Conservation (phyloP, 192 early-diverging fungal genomes). For the Pilaira anomala region DNA sequence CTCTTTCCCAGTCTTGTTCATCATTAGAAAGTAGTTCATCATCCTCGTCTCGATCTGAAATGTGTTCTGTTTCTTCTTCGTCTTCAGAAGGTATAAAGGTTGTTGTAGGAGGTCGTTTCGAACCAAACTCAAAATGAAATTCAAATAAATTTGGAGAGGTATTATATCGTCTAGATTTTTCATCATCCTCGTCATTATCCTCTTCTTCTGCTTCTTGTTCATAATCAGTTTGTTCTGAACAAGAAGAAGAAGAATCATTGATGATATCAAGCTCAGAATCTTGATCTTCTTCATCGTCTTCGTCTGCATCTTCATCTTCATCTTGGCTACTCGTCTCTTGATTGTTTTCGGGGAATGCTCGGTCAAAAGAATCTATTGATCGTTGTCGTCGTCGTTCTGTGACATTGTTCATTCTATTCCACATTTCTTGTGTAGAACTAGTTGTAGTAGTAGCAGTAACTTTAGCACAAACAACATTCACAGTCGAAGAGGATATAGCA, state of each 20-base stretch:
- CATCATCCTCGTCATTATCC: no score
- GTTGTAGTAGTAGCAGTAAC: not conserved
- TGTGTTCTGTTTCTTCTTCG: no score
- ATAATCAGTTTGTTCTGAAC: not conserved
- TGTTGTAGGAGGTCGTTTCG: conserved; percentile 7
- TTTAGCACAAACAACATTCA: not conserved
- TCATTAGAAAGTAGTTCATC: not conserved
- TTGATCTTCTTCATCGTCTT: not conserved
- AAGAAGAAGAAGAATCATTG: not conserved
- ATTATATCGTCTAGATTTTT: not conserved
- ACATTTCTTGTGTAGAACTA: conserved; percentile 11
- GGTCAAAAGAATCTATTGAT: conserved; percentile 10
- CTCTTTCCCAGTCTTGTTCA: not conserved
- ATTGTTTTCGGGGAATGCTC: not conserved
- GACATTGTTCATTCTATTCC: conserved; percentile 11
- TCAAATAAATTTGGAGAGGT: not conserved
- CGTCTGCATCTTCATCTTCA: conserved; percentile 6
- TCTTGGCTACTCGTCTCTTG: not conserved
- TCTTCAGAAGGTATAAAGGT: not conserved
- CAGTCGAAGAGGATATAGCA: not conserved
- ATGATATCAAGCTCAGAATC: conserved; percentile 1
- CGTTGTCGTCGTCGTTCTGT: not conserved
- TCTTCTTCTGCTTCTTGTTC: not conserved
- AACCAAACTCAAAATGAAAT: conserved; percentile 20
- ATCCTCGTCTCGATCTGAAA: not conserved